phyloP scores from a whole-genome alignment of 345 rosid species.

The Melastoma malabathricum region DNA sequence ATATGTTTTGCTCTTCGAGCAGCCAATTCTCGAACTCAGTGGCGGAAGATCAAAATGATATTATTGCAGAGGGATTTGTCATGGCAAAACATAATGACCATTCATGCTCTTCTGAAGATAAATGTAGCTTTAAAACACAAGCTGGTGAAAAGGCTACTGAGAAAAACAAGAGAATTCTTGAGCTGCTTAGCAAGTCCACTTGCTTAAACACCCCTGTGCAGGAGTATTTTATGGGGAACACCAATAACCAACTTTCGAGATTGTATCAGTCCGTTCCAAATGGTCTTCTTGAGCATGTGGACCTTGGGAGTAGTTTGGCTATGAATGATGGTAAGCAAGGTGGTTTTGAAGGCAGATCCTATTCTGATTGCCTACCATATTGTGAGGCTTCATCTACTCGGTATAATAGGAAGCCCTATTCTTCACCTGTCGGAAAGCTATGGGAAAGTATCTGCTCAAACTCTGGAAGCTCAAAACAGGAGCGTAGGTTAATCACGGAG shows the following conservation, averaged over 20 bases:
- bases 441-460: conserved; percentile 54
- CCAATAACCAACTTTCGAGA: conserved; percentile 19
- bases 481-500: conserved; percentile 54
- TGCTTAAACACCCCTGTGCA: conserved; percentile 45
- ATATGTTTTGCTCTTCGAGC: conserved; percentile 21
- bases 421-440: conserved; percentile 56
- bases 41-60: conserved; percentile 24
- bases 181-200: conserved; percentile 63
- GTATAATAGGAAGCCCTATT: conserved; percentile 32
- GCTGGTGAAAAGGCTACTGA: conserved; percentile 36
- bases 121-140: conserved; percentile 26
- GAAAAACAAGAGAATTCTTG: conserved; percentile 40
- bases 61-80: conserved; percentile 51
- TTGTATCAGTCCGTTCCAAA: conserved; percentile 52
- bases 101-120: conserved; percentile 16
- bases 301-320: conserved; percentile 12
- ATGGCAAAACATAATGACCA: conserved; percentile 31
- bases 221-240: conserved; percentile 28
- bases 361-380: conserved; percentile 34
- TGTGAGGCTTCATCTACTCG: conserved; percentile 22
- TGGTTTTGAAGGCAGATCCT: conserved; percentile 20
- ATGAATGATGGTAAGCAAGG: conserved; percentile 15
- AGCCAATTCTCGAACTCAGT: conserved; percentile 15
- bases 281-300: conserved; percentile 46
- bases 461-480: conserved; percentile 59